phyloP scores from a whole-genome alignment of 768 basidiomycete genomes.

The Tulasnella sp. region DNA sequence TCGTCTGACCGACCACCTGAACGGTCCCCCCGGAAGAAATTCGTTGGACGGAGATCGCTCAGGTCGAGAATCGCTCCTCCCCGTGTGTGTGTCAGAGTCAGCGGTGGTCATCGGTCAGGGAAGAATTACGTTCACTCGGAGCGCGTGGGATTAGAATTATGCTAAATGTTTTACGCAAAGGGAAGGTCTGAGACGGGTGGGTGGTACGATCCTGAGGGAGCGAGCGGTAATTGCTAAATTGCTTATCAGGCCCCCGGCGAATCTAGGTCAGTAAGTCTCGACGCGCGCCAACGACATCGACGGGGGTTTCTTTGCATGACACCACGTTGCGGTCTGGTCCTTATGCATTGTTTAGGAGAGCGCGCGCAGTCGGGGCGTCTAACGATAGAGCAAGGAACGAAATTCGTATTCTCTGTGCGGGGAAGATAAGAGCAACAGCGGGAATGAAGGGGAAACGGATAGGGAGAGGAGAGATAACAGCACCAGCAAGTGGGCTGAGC shows the following conservation, averaged over 20 bases:
- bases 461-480: neutral
- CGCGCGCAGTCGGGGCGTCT: neutral
- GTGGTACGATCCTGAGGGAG: neutral
- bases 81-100: neutral
- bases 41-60: neutral
- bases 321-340: conserved; percentile 8
- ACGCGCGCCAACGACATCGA: neutral
- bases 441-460: neutral
- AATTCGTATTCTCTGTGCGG: neutral
- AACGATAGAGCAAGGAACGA: neutral
- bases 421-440: neutral
- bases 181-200: neutral
- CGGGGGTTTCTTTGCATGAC: neutral
- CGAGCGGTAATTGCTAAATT: conserved; percentile 3
- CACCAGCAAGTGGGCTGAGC: neutral
- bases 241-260: neutral
- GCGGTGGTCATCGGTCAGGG: neutral
- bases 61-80: neutral
- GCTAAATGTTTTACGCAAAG: neutral
- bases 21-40: neutral
- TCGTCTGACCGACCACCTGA: neutral
- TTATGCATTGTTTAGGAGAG: too few species aligned
- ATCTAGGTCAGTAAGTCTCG: neutral
- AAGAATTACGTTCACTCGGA: neutral
- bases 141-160: neutral